Percentiles rank a stretch among this genome's conserved stretches.
These are phyloP conservation scores for Petunia axillaris DNA, from an alignment of 257 asterid species.

Conservation along the genomic window DNA sequence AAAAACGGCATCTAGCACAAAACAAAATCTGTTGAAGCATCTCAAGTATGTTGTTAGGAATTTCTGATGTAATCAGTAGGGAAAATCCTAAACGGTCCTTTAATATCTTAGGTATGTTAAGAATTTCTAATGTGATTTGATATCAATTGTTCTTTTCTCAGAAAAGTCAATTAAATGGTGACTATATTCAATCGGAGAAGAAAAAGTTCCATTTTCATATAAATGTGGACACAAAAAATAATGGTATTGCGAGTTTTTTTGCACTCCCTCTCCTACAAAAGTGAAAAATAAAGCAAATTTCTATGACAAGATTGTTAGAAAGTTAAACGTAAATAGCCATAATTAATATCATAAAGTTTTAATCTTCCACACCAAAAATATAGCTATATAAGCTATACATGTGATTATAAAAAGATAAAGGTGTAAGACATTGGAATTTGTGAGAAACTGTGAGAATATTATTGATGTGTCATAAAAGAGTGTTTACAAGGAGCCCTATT, in stretches of 20 bases:
- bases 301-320: not conserved
- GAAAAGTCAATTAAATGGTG: constrained; percentile 3
- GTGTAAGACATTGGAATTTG: not conserved
- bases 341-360: not conserved
- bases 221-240: not conserved
- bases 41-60: constrained; percentile 7
- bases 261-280: not conserved
- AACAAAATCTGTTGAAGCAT: not conserved
- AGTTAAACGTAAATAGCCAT: not conserved
- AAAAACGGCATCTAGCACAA: not conserved
- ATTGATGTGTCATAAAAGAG: too few relatives aligned
- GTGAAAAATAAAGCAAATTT: not conserved
- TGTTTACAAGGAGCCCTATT: too few relatives aligned
- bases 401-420: not conserved
- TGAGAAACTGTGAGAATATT: too few relatives aligned
- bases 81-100: not conserved
- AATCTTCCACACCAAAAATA: not conserved
- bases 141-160: not conserved
- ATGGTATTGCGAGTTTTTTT: not conserved
- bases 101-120: too few relatives aligned
- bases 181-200: not conserved
- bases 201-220: not conserved
- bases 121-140: too few relatives aligned
- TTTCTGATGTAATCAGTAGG: not conserved
- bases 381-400: not conserved